Base-by-base conservation (phyloP, 225 moss, liverwort and hornwort genomes). In the Rhytidiadelphus loreus region DNA sequence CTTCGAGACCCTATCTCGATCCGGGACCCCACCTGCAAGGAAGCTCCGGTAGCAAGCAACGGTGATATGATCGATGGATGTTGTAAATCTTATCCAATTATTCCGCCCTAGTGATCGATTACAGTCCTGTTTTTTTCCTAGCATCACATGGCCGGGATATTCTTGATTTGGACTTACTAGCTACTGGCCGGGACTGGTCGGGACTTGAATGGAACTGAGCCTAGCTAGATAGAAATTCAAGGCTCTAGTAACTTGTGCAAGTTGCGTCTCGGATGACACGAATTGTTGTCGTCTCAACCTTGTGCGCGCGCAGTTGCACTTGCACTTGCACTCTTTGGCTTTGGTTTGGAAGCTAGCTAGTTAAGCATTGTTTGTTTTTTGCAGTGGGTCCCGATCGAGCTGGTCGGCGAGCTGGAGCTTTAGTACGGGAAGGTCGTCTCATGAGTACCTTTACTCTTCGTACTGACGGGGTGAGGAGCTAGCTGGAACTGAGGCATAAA, bases 341-440 rank as follows among this genome's bases (percentile, higher is more conserved):
- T 83, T 2, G 52, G 20, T 83, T 83, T 68, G 83, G 83, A 83
- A 57, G 70, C 70, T 81, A 41, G 81, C 63, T 84, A 52, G 66
- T 66, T 52, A 52, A 52, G 66, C 19, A 11, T 58, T 35, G 11
- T 5, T 71, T 41, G 29, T 33, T 33, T 33, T 48, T 59, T 78
- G 30, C 29, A 50, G 86, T 86, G 77, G 86, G 87, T 50, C 81
- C 81, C 62, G n/a, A 79, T 79, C 79, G 79, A 75, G 83, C 83
- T 88, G 83, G 88, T 83, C 83, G 83, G 88, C 88, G 77, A 88
- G 83, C 88, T 88, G 84, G 84, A 66, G 88, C 84, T 84, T 64
- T 88, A 37, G 88, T 88, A 83, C 88, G 74, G 88, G 64, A 88
- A 83, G 77, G 88, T 84, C 84, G 88, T 88, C 88, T 81, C 71